Evolutionary conservation across 768 basidiomycete species (phyloP).

Genomic region (Lenzites betulinus): DNA sequence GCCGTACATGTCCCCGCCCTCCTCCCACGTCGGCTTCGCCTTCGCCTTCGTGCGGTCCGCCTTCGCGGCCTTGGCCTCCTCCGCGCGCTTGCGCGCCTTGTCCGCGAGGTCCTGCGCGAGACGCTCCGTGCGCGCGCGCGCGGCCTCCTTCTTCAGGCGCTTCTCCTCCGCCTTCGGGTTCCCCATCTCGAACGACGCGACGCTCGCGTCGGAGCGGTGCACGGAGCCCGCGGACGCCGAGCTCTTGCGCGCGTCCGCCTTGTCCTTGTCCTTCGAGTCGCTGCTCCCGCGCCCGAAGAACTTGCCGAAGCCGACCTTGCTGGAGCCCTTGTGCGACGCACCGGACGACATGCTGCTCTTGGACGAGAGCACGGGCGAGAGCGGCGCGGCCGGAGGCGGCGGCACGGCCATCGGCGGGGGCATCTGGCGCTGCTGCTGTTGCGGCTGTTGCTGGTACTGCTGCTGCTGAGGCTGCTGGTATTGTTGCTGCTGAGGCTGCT

Average conservation of each 20-base stretch:
- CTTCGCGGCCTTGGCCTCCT: constrained; percentile 22
- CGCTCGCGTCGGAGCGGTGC: constrained; percentile 15
- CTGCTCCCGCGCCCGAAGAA: constrained; percentile 8
- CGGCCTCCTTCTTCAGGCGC: constrained; percentile 43
- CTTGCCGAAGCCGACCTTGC: constrained; percentile 4
- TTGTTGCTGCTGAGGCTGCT: neutral
- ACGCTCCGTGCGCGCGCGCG: constrained; percentile 41
- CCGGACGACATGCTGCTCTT: constrained; percentile 10
- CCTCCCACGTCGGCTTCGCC: constrained; percentile 17
- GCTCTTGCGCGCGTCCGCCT: constrained; percentile 13
- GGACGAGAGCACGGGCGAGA: constrained; percentile 11
- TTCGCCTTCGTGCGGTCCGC: constrained; percentile 8
- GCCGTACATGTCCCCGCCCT: constrained; percentile 18
- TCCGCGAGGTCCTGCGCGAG: constrained; percentile 49
- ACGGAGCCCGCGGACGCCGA: constrained; percentile 6
- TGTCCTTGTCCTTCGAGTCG: constrained; percentile 20
- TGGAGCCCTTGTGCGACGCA: constrained; percentile 8
- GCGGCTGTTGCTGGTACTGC: neutral
- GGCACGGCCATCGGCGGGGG: constrained; percentile 6
- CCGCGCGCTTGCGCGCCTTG: constrained; percentile 34
- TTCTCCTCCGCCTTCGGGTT: constrained; percentile 41
- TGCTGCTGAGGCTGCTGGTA: neutral
- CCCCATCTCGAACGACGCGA: constrained; percentile 13
- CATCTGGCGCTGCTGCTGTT: neutral
- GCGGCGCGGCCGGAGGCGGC: constrained; percentile 3